Base-by-base conservation (phyloP, 257 asterid species). In the Anisodus tanguticus region DNA sequence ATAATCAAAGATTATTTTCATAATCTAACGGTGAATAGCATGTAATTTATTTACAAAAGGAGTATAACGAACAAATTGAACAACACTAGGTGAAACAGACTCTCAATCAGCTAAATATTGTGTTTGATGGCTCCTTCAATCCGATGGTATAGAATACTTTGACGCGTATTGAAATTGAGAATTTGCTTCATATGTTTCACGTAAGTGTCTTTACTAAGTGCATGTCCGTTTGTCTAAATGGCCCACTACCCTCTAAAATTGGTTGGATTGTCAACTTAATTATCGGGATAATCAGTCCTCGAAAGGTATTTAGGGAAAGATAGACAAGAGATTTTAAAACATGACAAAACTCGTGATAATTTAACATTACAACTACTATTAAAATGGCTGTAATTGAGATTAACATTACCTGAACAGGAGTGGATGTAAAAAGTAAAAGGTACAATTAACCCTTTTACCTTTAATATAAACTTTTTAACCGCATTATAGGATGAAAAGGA, bases 401-500 rank as follows among this genome's bases (percentile, higher is more conserved):
- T 58, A 58, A 72, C 60, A 72, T 37, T 39, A 68, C 76, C 76
- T 68, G n/a, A 19, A 74, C 37, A 47, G 59, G 41, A 26, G 59
- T 62, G 81, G 15, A 26, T 26, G 47, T 76, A 26, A 54, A 49
- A 76, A 6, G 47, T 76, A 22, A 11, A 76, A 76, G 63, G 81
- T 76, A 7, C 26, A 26, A 77, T 74, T 77, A 7, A 49, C 62
- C 16, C 81, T 74, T 49, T 74, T 49, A 53, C 47, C 64, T 53
- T 76, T 77, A 4, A 5, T 37, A 26, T 51, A 22, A 22, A 3
- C 63, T 76, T 51, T 76, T 51, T 6, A 3, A 76, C 26, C 19
- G 22, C 63, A 53, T 77, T 76, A 76, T 26, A 53, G 26, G 64
- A 26, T 77, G 49, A 53, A 77, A 77, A 77, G 81, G 19, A 77